phyloP scores from a whole-genome alignment of 768 basidiomycete genomes.

The Termitomyces bulborhizus region DNA sequence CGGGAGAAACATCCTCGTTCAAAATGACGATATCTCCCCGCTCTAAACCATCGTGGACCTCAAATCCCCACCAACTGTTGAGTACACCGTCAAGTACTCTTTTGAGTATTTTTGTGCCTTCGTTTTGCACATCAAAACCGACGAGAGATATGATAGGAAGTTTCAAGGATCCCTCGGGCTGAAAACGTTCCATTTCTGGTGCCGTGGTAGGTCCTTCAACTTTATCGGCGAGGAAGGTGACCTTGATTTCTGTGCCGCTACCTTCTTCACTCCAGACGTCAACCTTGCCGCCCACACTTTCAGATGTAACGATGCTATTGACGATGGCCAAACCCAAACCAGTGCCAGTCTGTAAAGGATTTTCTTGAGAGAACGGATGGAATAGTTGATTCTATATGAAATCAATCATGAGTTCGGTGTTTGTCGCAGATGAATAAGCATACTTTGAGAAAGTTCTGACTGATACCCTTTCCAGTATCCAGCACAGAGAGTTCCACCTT shows the following conservation, averaged over 20 bases:
- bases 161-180: constrained; percentile 29
- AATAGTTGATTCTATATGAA: constrained; percentile 77
- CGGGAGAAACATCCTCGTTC: constrained; percentile 66
- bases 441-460: constrained; percentile 87
- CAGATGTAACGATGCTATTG: constrained; percentile 83
- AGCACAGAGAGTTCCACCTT: constrained; percentile 80
- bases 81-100: constrained; percentile 63
- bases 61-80: constrained; percentile 72
- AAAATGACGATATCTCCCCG: constrained; percentile 71
- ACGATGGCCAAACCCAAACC: constrained; percentile 94
- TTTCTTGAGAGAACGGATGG: constrained; percentile 97
- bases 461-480: constrained; percentile 95
- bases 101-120: constrained; percentile 62
- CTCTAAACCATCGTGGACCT: constrained; percentile 30
- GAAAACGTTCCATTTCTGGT: constrained; percentile 40
- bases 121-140: constrained; percentile 61
- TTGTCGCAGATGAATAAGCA: neutral
- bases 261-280: constrained; percentile 93
- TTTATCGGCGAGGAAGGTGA: constrained; percentile 71
- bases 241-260: constrained; percentile 86
- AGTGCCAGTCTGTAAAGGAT: constrained; percentile 88
- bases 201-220: constrained; percentile 32
- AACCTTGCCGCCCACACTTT: constrained; percentile 83
- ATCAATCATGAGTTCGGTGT: constrained; percentile 1
- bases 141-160: constrained; percentile 59